Evolutionary conservation across 495 filamentous ascomycete genomes (phyloP), one percentile per base, ranked within the genome.

Genomic region (Thermochaetoides thermophila): DNA sequence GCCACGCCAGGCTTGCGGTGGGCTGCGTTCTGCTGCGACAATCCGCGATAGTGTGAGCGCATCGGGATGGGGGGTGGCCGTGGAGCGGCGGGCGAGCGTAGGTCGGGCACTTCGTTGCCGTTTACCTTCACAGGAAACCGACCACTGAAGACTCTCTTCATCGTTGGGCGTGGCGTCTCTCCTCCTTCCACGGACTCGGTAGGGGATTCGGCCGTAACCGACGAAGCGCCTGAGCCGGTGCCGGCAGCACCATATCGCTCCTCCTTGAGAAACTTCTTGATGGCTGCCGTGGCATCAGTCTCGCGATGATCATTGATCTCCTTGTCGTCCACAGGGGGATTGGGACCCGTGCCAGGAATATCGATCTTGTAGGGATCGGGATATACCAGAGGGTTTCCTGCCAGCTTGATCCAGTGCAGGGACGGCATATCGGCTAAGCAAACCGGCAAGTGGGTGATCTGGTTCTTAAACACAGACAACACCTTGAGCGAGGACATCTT

Each of bases 351-450:
- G 17, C 56, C 50, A 37, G 58, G 57, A 15, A 64, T 52, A 36
- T 69, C 62, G 18, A 70, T 48, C 5, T 74, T 50, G 26, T 81
- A 69, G 35, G 59, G 63, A 14, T 78, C 75, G 1, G 78, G 78
- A 42, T 78, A 82, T 6, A 49, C 52, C 19, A 94, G 64, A 10
- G 84, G 83, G 45, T 95, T 95, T 21, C 81, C 82, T 26, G 83
- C 77, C 10, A 95, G 63, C 49, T 87, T 92, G 40, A 96, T 58
- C 42, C 89, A 78, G 38, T 82, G 79, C 16, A 96, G 65, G 31
- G 84, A 84, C 32, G 69, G 73, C 77, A 94, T 93, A 46, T 89
- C 81, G 23, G 81, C 84, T 13, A 96, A 56, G 33, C 79, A 82
- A 9, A 76, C 64, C 13, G 87, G 87, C 13, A 96, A 63, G 30